Percentiles rank a stretch among this genome's conserved stretches.
phyloP scores from a whole-genome alignment of 1,284 basidiomycete species.

The Ganoderma resinaceum region DNA sequence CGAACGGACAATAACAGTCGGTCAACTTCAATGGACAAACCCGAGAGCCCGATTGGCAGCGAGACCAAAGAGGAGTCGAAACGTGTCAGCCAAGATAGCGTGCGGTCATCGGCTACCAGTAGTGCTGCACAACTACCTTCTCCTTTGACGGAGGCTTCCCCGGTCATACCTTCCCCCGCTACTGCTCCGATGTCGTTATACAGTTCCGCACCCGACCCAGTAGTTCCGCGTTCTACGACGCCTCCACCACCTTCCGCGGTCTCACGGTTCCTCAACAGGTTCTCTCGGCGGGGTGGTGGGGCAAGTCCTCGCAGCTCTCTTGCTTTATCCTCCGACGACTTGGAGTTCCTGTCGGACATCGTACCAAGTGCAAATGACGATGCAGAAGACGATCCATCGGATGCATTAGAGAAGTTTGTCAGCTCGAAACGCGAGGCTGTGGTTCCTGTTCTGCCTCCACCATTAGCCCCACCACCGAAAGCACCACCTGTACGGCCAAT shows the following conservation, averaged over 20 bases:
- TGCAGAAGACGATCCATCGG: slow-evolving; percentile 44
- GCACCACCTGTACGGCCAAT: slow-evolving; percentile 22
- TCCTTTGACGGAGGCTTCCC: slow-evolving; percentile 17
- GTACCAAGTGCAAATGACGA: slow-evolving; percentile 61
- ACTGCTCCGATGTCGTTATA: slow-evolving; percentile 30
- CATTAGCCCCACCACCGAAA: slow-evolving; percentile 25
- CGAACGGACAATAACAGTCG: slow-evolving; percentile 6
- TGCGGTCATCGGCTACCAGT: slow-evolving; percentile 22
- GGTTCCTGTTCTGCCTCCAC: slow-evolving; percentile 52
- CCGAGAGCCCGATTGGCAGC: slow-evolving; percentile 18
- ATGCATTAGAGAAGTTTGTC: slow-evolving; percentile 35
- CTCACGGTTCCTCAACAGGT: slow-evolving; percentile 74
- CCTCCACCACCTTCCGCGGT: slow-evolving; percentile 56
- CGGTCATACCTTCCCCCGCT: slow-evolving; percentile 20
- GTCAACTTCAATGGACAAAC: slow-evolving; percentile 23
- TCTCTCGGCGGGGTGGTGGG: slow-evolving; percentile 57
- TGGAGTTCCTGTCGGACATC: slow-evolving; percentile 79
- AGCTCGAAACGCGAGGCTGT: slow-evolving; percentile 50
- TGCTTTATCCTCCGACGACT: slow-evolving; percentile 71
- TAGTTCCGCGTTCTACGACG: slow-evolving; percentile 28
- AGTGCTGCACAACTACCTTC: slow-evolving; percentile 19
- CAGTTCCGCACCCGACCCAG: slow-evolving; percentile 34
- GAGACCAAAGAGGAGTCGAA: slow-evolving; percentile 25
- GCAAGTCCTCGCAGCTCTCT: slow-evolving; percentile 55
- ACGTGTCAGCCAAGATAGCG: slow-evolving; percentile 32